Evolutionary conservation across 2,329 filamentous ascomycete species (phyloP), one percentile per base, ranked within the genome.

Genomic region (Eurotiales sp.): DNA sequence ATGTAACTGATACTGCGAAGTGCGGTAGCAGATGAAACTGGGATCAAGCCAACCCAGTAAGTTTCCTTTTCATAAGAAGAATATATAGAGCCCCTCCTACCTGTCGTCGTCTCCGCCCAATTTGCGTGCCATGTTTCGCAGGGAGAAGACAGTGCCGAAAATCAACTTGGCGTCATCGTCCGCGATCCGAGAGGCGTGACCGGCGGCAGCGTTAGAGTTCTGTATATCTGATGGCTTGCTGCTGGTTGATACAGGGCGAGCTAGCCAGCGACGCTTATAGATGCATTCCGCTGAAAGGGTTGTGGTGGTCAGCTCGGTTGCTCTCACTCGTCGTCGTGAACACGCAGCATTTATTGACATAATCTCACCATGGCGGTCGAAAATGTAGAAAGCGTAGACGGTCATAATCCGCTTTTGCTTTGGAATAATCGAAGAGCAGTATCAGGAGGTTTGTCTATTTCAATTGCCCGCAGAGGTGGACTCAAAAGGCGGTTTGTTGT

Each of bases 301-400:
- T 40, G n/a, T 7, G 45, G 30, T 45, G 36, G 27, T 51, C 11
- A 23, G 22, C 25, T 23, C 10, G 12, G 12, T 45, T 42, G 21
- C 36, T 56, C 60, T 50, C 8, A 23, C 19, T 40, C 25, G 10
- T 48, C 32, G 8, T 19, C 50, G 23, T 48, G 40, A 21, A 42
- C 42, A 14, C 25, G 10, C 5, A 34, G 34, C 17, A 34, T 30
- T 41, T 11, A 7, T n/a, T n/a, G n/a, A n/a, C n/a, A 30, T 42
- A 17, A 23, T 23, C 82, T 67, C 80, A 96, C 93, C 96, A 74
- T 99, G 93, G 59, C 93, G 87, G 75, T 99, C 93, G 70, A 99
- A 99, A 68, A 99, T 96, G 79, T 96, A 96, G 75, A 99, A 96
- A 54, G 90, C 91, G 75, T 95, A 97, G 71, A 97, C 88, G 55